These are phyloP conservation scores for Apiospora saccharicola DNA, from an alignment of 2,329 filamentous ascomycete genomes.

Conservation along the genomic window DNA sequence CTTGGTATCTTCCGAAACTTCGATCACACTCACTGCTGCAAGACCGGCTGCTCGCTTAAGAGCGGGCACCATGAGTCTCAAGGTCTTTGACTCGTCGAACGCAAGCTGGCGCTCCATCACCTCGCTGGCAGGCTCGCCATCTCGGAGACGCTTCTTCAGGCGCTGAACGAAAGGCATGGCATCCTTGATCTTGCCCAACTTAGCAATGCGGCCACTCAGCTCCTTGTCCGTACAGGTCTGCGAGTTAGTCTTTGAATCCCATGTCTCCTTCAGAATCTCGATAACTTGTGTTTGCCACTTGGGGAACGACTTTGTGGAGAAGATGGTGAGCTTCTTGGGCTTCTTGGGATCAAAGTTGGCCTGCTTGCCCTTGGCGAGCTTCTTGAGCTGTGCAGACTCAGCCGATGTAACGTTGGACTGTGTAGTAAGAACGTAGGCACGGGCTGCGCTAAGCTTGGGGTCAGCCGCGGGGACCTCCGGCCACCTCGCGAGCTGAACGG, in stretches of 20 bases:
- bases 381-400: constrained; percentile 84
- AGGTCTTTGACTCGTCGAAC: constrained; percentile 82
- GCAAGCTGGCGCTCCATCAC: constrained; percentile 86
- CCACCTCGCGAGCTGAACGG: constrained; percentile 82
- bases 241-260: constrained; percentile 66
- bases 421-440: constrained; percentile 78
- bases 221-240: constrained; percentile 76
- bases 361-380: constrained; percentile 91
- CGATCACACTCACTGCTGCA: constrained; percentile 74
- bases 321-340: constrained; percentile 91
- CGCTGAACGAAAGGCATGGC: constrained; percentile 95
- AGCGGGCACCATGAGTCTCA: constrained; percentile 79
- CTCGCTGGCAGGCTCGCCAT: constrained; percentile 68
- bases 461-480: constrained; percentile 73
- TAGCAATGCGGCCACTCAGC: constrained; percentile 78
- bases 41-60: constrained; percentile 79
- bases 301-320: constrained; percentile 80
- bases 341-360: constrained; percentile 87
- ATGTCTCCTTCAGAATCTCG: constrained; percentile 76
- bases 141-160: constrained; percentile 82
- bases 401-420: constrained; percentile 85
- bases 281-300: constrained; percentile 93
- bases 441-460: constrained; percentile 75
- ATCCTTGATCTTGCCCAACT: constrained; percentile 92
- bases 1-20: constrained; percentile 75